Percentiles rank a stretch among this genome's conserved stretches.
Conservation (phyloP, 2,329 filamentous ascomycete genomes). For the Colletotrichum sp. region DNA sequence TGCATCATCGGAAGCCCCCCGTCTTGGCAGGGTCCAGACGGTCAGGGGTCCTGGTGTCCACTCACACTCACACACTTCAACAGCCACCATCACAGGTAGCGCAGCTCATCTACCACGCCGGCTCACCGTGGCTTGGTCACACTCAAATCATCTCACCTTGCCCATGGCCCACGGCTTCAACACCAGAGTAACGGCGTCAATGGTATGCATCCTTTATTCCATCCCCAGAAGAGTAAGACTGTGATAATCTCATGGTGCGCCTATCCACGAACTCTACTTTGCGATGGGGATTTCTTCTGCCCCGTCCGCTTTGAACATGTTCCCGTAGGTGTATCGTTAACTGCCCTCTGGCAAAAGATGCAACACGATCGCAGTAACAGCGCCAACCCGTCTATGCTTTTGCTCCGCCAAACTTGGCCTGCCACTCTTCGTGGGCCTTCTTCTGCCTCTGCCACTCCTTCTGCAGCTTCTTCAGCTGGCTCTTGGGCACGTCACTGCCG, state of each 20-base stretch:
- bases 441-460: conserved; percentile 94
- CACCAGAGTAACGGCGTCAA: neutral
- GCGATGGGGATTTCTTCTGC: neutral
- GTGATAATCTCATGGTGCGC: neutral
- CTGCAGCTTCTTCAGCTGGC: conserved; percentile 77
- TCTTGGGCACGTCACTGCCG: conserved; percentile 83
- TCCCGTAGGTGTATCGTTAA: neutral
- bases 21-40: conserved; percentile 19
- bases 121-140: neutral
- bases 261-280: neutral
- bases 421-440: conserved; percentile 75
- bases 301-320: neutral
- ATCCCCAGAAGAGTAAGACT: neutral
- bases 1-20: neutral
- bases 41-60: neutral
- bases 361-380: neutral
- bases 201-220: neutral
- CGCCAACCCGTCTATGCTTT: conserved; percentile 2
- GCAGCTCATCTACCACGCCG: neutral
- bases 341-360: neutral
- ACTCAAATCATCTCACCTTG: neutral
- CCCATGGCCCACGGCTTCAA: neutral
- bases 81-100: neutral
- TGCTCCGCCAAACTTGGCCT: conserved; percentile 15
- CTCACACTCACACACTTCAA: neutral